phyloP scores from a whole-genome alignment of 2,329 filamentous ascomycete species.

The Thelonectria olida region DNA sequence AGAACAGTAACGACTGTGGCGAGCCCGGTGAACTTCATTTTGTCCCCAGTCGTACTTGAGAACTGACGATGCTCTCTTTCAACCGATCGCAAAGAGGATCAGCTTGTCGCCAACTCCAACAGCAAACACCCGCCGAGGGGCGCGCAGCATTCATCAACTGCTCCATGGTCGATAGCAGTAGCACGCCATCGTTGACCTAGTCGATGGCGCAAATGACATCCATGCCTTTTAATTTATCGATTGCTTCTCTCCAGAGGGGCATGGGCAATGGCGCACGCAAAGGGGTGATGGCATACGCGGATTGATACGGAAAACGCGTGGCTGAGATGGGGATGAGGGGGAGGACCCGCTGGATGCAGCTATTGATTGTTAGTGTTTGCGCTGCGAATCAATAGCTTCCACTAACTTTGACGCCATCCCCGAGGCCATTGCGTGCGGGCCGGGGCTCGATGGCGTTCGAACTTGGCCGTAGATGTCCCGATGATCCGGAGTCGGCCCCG shows the following conservation, averaged over 20 bases:
- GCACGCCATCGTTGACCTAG: constrained; percentile 15
- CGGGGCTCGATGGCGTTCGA: constrained; percentile 10
- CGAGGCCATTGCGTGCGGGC: constrained; percentile 24
- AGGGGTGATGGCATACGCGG: not conserved
- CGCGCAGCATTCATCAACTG: not conserved
- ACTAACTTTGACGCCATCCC: constrained; percentile 37
- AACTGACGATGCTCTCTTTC: not conserved
- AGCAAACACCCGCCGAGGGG: not conserved
- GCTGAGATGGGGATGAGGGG: constrained; percentile 2
- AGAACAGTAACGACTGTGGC: constrained; percentile 3
- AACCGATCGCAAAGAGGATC: not conserved
- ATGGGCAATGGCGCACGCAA: not conserved
- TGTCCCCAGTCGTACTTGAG: not conserved
- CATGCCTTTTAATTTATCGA: constrained; percentile 8
- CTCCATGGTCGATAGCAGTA: constrained; percentile 12
- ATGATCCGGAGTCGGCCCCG: not conserved
- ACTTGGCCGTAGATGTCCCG: not conserved
- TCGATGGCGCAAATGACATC: constrained; percentile 13
- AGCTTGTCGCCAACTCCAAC: not conserved
- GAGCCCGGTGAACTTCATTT: constrained; percentile 10
- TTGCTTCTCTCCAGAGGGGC: not conserved
- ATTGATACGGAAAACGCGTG: constrained; percentile 13
- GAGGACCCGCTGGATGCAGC: not conserved
- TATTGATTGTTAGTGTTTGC: constrained; percentile 28
- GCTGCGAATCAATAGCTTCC: rapidly evolving